Evolutionary conservation across 495 filamentous ascomycete species (phyloP), one percentile per base, ranked within the genome.

Genomic region (Apiosordaria backusii): DNA sequence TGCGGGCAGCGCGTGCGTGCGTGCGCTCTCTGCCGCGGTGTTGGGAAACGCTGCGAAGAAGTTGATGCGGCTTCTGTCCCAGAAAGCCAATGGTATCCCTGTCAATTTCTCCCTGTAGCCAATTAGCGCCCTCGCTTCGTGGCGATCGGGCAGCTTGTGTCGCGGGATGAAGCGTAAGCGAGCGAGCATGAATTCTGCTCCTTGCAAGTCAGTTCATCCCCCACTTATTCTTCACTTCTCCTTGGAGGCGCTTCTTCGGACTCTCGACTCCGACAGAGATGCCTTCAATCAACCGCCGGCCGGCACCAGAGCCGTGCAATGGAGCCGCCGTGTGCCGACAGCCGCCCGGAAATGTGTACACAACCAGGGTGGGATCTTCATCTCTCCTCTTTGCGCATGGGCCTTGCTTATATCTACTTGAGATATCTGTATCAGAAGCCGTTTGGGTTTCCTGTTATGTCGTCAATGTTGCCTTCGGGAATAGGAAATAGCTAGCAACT

Each of bases 131-230:
- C 57, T 62, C 50, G 22, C 13, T 57, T 25, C 15, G 53, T 53
- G 74, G 23, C 74, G 74, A 76, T 76, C 74, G 29, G 67, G 67
- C 74, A 73, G 25, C 65, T 61, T 66, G 53, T 61, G 74, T 76
- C 72, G 75, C 74, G 74, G 72, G 71, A 76, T 76, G 74, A 74
- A 75, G 74, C 74, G 72, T 68, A 69, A 74, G 72, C 71, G 74
- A 70, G 71, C 55, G 27, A 69, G 64, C 71, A 71, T 70, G 40
- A 58, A 62, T 63, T 60, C 67, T 40, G 58, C 54, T 24, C 53
- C 67, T 71, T 63, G 65, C 65, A 22, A n/a, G 61, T 68, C 64
- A 65, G 53, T 35, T 45, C 59, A 60, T 63, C 61, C 63, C 63
- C 70, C 70, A 45, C 35, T 45, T 45, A 45, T 45, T 45, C 35